Conservation (phyloP, 768 basidiomycete species). For the Agrocybe chaxingu region DNA sequence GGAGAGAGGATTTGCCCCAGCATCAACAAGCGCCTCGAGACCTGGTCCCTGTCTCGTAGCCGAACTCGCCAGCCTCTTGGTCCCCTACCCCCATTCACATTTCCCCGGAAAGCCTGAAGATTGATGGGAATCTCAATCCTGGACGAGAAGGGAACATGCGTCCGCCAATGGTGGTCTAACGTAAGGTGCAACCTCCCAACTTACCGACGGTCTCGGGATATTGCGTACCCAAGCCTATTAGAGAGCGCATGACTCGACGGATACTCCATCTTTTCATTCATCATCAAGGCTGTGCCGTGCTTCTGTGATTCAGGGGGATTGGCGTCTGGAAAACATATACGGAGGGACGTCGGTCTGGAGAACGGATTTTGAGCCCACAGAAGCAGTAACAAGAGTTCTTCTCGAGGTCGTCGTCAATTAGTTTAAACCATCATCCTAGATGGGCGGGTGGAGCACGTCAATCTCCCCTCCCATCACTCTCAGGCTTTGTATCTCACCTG, state of each 20-base stretch:
- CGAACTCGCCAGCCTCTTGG: constrained; percentile 17
- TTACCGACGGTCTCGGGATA: constrained; percentile 22
- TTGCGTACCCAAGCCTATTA: constrained; percentile 7
- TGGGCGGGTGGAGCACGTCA: too few species aligned
- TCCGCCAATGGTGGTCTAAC: constrained; percentile 15
- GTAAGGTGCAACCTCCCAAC: constrained; percentile 18
- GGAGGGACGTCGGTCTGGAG: neutral
- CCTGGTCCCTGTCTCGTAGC: constrained; percentile 15
- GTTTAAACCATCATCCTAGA: too few species aligned
- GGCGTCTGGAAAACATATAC: constrained; percentile 1
- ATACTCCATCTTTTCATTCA: constrained; percentile 4
- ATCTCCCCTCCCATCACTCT: too few species aligned
- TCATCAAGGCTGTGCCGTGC: constrained; percentile 1
- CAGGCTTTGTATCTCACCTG: too few species aligned
- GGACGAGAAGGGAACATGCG: constrained; percentile 7
- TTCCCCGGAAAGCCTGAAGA: constrained; percentile 9
- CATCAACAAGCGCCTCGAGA: constrained; percentile 20
- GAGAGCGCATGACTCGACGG: constrained; percentile 11
- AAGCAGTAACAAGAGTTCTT: too few species aligned
- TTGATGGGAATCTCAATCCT: constrained; percentile 21
- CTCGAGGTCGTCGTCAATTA: too few species aligned
- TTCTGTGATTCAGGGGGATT: constrained; percentile 16
- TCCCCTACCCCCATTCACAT: constrained; percentile 18
- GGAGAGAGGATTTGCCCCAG: constrained; percentile 9
- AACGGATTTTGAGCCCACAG: too few species aligned